Conservation (phyloP, 164 flowering plant species). For the Magnolia kwangsiensis region DNA sequence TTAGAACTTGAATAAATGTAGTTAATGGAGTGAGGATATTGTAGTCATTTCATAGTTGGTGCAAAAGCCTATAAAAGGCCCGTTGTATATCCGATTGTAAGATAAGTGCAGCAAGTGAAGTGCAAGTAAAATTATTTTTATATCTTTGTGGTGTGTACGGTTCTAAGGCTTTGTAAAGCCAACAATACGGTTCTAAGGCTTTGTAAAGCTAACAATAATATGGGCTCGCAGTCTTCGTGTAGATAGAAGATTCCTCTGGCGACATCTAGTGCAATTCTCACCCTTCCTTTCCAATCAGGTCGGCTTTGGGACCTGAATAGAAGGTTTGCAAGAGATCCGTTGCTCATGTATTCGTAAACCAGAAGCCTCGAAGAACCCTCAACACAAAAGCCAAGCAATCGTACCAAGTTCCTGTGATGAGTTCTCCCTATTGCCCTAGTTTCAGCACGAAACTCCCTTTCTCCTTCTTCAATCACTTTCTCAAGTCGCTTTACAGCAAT, state of each 20-base stretch:
- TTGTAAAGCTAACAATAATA: too few species aligned
- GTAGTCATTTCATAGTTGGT: too few species aligned
- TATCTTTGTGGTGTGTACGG: too few species aligned
- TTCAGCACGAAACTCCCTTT: conserved; percentile 23
- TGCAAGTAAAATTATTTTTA: too few species aligned
- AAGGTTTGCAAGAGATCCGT: conserved; percentile 17
- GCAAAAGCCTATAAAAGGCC: too few species aligned
- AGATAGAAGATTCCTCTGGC: conserved; percentile 23
- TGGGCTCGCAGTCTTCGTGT: conserved; percentile 21
- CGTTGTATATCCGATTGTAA: too few species aligned
- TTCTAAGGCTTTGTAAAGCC: too few species aligned
- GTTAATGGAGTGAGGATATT: too few species aligned
- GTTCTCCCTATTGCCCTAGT: conserved; percentile 18
- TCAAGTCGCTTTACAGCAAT: conserved; percentile 19
- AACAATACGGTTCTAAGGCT: too few species aligned
- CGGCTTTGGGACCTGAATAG: conserved; percentile 8
- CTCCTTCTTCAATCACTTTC: conserved; percentile 16
- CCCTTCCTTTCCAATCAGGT: conserved; percentile 17
- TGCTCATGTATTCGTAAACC: conserved; percentile 23
- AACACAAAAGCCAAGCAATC: conserved; percentile 16
- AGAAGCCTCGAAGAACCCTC: conserved; percentile 12
- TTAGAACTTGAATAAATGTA: too few species aligned
- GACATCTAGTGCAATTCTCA: conserved; percentile 15
- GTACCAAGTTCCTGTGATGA: conserved; percentile 25
- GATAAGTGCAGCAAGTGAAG: too few species aligned